Evolutionary conservation across 306 rosid species (phyloP).

Genomic region (Citrullus mucosospermus): DNA sequence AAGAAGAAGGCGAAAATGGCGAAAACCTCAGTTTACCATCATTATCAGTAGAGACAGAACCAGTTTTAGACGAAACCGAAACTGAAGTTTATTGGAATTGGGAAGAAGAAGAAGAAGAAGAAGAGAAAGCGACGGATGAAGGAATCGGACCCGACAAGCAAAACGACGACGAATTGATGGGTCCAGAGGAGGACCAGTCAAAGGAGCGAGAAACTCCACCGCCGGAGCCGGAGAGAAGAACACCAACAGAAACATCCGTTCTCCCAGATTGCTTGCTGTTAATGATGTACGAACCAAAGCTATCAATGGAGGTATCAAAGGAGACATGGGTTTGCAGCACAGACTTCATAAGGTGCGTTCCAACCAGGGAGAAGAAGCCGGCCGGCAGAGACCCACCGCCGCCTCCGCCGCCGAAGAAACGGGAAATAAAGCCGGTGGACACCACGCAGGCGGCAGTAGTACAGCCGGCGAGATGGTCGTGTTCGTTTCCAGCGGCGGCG

Average conservation of each 20-base stretch:
- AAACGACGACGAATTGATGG: neutral
- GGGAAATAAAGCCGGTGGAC: constrained; percentile 14
- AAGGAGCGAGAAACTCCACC: constrained; percentile 17
- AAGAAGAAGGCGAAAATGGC: neutral
- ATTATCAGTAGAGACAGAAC: neutral
- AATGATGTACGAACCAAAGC: constrained; percentile 96
- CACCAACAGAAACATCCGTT: constrained; percentile 10
- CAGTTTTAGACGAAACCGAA: neutral
- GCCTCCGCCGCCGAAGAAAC: constrained; percentile 25
- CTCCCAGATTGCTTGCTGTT: constrained; percentile 76
- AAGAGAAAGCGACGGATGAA: constrained; percentile 12
- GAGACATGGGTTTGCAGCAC: constrained; percentile 92
- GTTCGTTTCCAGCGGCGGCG: constrained; percentile 47
- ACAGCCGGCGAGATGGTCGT: constrained; percentile 74
- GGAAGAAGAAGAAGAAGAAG: constrained; percentile 3
- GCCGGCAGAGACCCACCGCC: constrained; percentile 15
- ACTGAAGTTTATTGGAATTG: neutral
- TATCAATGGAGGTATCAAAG: constrained; percentile 94
- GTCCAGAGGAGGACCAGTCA: constrained; percentile 11
- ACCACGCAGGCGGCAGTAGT: constrained; percentile 7
- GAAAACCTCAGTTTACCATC: neutral
- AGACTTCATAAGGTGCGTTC: constrained; percentile 67
- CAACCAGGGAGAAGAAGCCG: constrained; percentile 36
- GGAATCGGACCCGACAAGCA: constrained; percentile 15
- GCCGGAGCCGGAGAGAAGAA: constrained; percentile 3